These are phyloP conservation scores for Amauroascus verrucosus DNA, from an alignment of 2,329 filamentous ascomycete genomes.

Conservation along the genomic window DNA sequence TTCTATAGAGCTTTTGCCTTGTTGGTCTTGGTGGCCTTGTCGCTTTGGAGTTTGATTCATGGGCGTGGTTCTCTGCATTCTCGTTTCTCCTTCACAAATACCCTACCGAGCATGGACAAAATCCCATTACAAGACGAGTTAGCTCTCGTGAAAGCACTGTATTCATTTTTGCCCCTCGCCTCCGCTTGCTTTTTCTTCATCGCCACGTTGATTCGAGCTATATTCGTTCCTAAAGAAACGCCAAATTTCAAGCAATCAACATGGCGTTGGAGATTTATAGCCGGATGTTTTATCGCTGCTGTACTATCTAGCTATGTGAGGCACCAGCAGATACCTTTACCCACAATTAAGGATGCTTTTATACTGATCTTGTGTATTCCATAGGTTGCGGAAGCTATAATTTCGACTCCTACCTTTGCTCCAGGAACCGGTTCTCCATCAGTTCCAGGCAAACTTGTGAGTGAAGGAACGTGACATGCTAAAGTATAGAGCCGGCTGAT, in stretches of 20 bases:
- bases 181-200: constrained; percentile 50
- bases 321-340: neutral
- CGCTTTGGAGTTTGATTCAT: neutral
- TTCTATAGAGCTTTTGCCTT: neutral
- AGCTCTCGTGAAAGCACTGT: constrained; percentile 10
- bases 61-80: neutral
- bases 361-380: neutral
- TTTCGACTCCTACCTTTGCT: constrained; percentile 13
- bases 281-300: constrained; percentile 32
- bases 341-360: neutral
- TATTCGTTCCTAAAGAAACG: constrained; percentile 44
- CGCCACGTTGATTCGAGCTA: constrained; percentile 41
- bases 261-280: constrained; percentile 36
- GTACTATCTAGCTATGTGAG: constrained; percentile 36
- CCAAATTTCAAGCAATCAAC: constrained; percentile 28
- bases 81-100: neutral
- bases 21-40: neutral
- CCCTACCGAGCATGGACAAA: constrained; percentile 5
- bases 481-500: neutral
- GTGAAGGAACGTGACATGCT: constrained; percentile 4
- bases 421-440: constrained; percentile 2
- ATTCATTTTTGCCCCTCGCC: constrained; percentile 35
- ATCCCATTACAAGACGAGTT: constrained; percentile 2
- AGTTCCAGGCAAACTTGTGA: constrained; percentile 15
- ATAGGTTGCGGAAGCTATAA: constrained; percentile 17